These are phyloP conservation scores for Alnus rubra DNA, from an alignment of 306 rosid genomes.

Conservation along the genomic window DNA sequence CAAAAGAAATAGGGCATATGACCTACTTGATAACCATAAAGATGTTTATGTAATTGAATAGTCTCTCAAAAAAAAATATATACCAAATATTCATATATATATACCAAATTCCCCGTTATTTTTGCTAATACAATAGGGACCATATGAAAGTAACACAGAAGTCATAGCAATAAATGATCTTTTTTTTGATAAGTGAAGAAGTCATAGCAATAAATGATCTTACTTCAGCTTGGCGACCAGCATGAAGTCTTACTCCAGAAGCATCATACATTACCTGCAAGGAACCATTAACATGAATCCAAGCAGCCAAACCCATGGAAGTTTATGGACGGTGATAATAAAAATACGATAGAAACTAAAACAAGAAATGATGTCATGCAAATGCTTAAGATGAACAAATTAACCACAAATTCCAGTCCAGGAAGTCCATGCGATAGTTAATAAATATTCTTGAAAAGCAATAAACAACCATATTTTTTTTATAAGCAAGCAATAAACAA, in stretches of 20 bases:
- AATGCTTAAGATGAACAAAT: neutral
- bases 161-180: constrained; percentile 20
- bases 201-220: constrained; percentile 20
- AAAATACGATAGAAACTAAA: neutral
- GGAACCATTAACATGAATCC: neutral
- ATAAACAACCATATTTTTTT: neutral
- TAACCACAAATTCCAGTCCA: neutral
- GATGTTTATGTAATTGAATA: neutral
- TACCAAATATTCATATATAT: neutral
- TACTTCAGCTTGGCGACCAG: constrained; percentile 98
- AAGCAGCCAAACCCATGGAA: neutral
- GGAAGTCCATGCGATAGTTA: neutral
- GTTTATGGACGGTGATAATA: neutral
- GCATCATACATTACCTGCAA: constrained; percentile 97
- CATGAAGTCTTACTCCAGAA: constrained; percentile 94
- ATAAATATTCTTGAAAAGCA: neutral
- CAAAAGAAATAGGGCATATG: neutral
- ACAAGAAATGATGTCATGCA: neutral
- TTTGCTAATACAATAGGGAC: constrained; percentile 1
- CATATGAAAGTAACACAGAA: neutral
- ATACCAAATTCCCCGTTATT: neutral
- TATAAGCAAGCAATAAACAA: neutral
- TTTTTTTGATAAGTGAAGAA: too few relatives aligned
- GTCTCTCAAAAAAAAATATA: neutral
- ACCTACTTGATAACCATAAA: neutral